These are phyloP conservation scores for Debaryomycetaceae sp. DNA, from an alignment of 1,139 yeast species.

Conservation along the genomic window DNA sequence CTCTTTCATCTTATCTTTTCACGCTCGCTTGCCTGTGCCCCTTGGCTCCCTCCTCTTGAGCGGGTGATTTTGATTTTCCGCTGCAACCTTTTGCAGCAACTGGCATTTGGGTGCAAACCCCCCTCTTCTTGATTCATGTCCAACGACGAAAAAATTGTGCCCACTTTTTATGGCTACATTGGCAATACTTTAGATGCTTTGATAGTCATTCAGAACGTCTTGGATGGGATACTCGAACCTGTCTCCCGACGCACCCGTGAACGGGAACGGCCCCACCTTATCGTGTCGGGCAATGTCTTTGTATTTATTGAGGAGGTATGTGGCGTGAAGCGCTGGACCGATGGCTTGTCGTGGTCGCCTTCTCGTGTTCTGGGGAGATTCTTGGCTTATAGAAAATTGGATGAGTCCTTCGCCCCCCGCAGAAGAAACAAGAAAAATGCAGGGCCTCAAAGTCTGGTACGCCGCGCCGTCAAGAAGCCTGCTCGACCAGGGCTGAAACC, in stretches of 20 bases:
- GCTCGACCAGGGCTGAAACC: not conserved
- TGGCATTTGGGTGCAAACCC: not conserved
- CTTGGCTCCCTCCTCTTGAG: too few species aligned
- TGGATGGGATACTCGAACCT: constrained; percentile 50
- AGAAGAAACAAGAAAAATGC: constrained; percentile 24
- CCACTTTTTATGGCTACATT: constrained; percentile 71
- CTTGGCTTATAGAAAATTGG: constrained; percentile 70
- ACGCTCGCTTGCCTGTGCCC: too few species aligned
- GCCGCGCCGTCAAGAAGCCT: constrained; percentile 12
- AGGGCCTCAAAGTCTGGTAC: too few species aligned
- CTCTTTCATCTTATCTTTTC: too few species aligned
- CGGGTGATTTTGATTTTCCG: too few species aligned
- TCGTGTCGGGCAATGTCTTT: constrained; percentile 71
- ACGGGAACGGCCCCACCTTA: constrained; percentile 55
- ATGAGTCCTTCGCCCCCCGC: constrained; percentile 34
- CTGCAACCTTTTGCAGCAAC: not conserved
- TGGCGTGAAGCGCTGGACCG: constrained; percentile 90
- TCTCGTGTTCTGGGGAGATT: constrained; percentile 78
- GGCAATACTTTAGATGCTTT: constrained; percentile 79
- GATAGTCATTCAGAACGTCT: constrained; percentile 66
- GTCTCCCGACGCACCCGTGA: constrained; percentile 78
- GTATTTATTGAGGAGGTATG: constrained; percentile 76
- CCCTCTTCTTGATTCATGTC: constrained; percentile 9
- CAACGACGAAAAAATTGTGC: constrained; percentile 22
- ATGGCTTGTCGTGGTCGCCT: constrained; percentile 88